These are phyloP conservation scores for Boletus reticulatus DNA, from an alignment of 768 basidiomycete genomes.

Conservation along the genomic window DNA sequence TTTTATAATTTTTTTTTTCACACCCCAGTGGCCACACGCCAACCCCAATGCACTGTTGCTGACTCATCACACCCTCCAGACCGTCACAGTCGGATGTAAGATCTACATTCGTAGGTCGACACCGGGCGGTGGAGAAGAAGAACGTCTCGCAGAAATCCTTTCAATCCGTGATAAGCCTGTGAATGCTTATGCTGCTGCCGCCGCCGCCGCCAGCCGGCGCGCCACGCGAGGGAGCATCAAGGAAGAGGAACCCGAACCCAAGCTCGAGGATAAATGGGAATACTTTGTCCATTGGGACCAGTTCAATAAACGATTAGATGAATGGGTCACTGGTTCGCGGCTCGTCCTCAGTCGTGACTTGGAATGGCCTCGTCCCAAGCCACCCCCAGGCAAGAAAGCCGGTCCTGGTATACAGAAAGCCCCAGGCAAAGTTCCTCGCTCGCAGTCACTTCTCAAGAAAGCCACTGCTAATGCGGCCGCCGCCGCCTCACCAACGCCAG, in stretches of 20 bases:
- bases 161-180: slow-evolving; percentile 88
- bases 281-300: slow-evolving; percentile 99
- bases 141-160: slow-evolving; percentile 93
- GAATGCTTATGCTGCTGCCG: slow-evolving; percentile 45
- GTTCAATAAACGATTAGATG: slow-evolving; percentile 98
- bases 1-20: slow-evolving; percentile 26
- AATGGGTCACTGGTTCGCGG: slow-evolving; percentile 90
- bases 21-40: slow-evolving; percentile 14
- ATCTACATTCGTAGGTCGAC: slow-evolving; percentile 85
- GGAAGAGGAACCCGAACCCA: slow-evolving; percentile 49
- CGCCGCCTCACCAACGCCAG: slow-evolving; percentile 58
- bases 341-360: slow-evolving; percentile 82
- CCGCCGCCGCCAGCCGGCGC: slow-evolving; percentile 33
- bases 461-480: slow-evolving; percentile 69
- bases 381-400: slow-evolving; percentile 54
- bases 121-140: slow-evolving; percentile 73
- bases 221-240: slow-evolving; percentile 38
- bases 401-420: slow-evolving; percentile 46
- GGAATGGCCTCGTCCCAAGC: slow-evolving; percentile 94
- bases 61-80: slow-evolving; percentile 49
- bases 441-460: slow-evolving; percentile 60
- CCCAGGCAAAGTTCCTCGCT: slow-evolving; percentile 62
- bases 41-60: slow-evolving; percentile 18
- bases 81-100: slow-evolving; percentile 91
- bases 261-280: slow-evolving; percentile 79